Percentiles rank a stretch among this genome's conserved stretches.
phyloP scores from a whole-genome alignment of 306 rosid genomes.

The Pterocarpus macrocarpus region DNA sequence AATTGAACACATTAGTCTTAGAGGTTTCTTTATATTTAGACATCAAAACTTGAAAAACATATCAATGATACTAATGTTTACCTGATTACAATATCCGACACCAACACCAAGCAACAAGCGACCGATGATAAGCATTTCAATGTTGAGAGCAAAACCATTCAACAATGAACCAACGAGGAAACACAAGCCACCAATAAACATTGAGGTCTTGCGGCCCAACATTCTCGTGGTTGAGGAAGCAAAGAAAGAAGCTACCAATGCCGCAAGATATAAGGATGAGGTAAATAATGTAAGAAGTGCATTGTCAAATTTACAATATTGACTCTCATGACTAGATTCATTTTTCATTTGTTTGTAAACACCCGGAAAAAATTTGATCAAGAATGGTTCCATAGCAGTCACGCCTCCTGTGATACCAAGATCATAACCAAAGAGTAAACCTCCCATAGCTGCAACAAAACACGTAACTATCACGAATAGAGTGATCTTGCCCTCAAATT shows the following conservation, averaged over 20 bases:
- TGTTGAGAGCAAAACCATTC: conserved; percentile 37
- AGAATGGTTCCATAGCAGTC: conserved; percentile 50
- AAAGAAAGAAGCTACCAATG: conserved; percentile 49
- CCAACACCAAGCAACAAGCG: conserved; percentile 51
- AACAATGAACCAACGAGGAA: conserved; percentile 49
- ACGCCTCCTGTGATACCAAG: conserved; percentile 50
- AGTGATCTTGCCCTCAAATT: conserved; percentile 45
- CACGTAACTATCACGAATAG: conserved; percentile 43
- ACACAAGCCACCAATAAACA: conserved; percentile 50
- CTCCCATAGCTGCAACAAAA: conserved; percentile 54
- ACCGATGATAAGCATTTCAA: conserved; percentile 49
- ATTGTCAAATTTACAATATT: conserved; percentile 46
- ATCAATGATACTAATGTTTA: background rate
- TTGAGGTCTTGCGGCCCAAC: conserved; percentile 42
- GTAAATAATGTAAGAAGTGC: conserved; percentile 50
- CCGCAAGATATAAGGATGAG: conserved; percentile 50
- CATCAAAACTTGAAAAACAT: background rate
- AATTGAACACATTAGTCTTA: background rate
- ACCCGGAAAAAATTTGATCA: conserved; percentile 38
- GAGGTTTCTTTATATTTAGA: background rate
- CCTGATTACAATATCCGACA: conserved; percentile 51
- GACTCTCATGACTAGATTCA: background rate
- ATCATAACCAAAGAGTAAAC: conserved; percentile 50
- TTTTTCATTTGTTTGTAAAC: conserved; percentile 42
- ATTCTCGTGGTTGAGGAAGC: conserved; percentile 49